Evolutionary conservation across 163 green algal species (phyloP).

Genomic region (Prototheca wickerhamii): DNA sequence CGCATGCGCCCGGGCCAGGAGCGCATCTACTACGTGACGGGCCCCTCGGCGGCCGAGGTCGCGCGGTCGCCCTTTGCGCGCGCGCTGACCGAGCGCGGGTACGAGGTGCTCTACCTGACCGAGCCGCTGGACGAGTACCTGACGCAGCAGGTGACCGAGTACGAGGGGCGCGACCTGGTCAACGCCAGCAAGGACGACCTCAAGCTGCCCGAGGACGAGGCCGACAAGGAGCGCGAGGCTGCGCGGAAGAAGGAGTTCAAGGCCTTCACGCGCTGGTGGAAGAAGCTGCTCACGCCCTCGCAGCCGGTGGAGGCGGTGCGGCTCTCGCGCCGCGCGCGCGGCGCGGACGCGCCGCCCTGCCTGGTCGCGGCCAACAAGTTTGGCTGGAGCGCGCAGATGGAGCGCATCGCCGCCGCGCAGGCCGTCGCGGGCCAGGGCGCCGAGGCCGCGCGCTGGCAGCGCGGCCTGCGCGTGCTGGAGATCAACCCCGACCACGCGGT

Average conservation of each 20-base stretch:
- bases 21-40: conserved; percentile 92
- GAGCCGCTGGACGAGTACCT: conserved; percentile 97
- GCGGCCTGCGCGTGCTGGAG: conserved; percentile 78
- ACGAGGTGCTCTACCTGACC: conserved; percentile 94
- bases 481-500: conserved; percentile 93
- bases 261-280: conserved; percentile 87
- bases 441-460: conserved; percentile 45
- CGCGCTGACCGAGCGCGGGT: conserved; percentile 74
- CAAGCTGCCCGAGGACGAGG: conserved; percentile 67
- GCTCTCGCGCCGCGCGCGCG: conserved; percentile 73
- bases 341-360: conserved; percentile 75
- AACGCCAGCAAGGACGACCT: conserved; percentile 92
- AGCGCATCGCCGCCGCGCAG: conserved; percentile 84
- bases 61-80: conserved; percentile 77
- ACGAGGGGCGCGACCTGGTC: conserved; percentile 88
- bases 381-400: conserved; percentile 94
- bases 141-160: conserved; percentile 83
- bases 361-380: conserved; percentile 90
- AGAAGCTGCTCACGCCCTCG: conserved; percentile 46
- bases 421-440: conserved; percentile 34
- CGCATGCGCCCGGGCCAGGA: conserved; percentile 87
- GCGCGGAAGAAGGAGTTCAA: conserved; percentile 59
- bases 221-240: conserved; percentile 64
- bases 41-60: conserved; percentile 62
- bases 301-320: conserved; percentile 45